These are phyloP conservation scores for Laguncularia racemosa DNA, from an alignment of 345 rosid genomes.

Conservation along the genomic window DNA sequence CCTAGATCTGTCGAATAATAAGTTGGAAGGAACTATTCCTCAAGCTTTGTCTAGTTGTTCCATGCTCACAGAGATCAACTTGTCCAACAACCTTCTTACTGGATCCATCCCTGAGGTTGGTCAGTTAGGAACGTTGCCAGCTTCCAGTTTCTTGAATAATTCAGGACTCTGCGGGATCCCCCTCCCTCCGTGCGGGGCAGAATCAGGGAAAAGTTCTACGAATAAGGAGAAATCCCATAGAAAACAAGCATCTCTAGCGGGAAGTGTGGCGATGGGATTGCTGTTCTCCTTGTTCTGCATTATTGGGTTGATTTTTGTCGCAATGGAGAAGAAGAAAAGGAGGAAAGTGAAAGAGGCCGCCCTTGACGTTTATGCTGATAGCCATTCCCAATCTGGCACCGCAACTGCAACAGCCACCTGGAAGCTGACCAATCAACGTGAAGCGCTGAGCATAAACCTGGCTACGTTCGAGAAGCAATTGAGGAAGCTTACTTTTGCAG, in stretches of 20 bases:
- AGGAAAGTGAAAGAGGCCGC: conserved; percentile 52
- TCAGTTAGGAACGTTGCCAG: conserved; percentile 70
- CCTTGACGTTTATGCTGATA: conserved; percentile 54
- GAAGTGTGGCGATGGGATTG: conserved; percentile 89
- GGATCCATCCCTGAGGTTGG: conserved; percentile 78
- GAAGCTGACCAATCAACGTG: conserved; percentile 62
- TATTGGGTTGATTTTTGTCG: conserved; percentile 52
- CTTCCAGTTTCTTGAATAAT: conserved; percentile 57
- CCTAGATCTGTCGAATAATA: conserved; percentile 77
- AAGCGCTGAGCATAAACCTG: conserved; percentile 78
- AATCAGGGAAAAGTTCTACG: conserved; percentile 14
- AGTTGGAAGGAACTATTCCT: conserved; percentile 65
- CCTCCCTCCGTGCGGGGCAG: conserved; percentile 42
- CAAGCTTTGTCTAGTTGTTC: conserved; percentile 48
- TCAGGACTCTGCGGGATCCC: conserved; percentile 88
- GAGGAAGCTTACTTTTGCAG: conserved; percentile 75
- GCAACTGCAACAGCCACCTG: conserved; percentile 56
- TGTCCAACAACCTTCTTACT: conserved; percentile 60
- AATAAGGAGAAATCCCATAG: conserved; percentile 44
- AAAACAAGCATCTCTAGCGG: conserved; percentile 44
- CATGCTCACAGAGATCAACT: conserved; percentile 53
- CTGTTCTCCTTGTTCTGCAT: conserved; percentile 71
- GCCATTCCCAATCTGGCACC: conserved; percentile 57
- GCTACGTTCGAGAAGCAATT: conserved; percentile 86
- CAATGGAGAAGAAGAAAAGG: conserved; percentile 62